Evolutionary conservation across 2,329 filamentous ascomycete species (phyloP).

Genomic region (Talaromyces verruculosus): DNA sequence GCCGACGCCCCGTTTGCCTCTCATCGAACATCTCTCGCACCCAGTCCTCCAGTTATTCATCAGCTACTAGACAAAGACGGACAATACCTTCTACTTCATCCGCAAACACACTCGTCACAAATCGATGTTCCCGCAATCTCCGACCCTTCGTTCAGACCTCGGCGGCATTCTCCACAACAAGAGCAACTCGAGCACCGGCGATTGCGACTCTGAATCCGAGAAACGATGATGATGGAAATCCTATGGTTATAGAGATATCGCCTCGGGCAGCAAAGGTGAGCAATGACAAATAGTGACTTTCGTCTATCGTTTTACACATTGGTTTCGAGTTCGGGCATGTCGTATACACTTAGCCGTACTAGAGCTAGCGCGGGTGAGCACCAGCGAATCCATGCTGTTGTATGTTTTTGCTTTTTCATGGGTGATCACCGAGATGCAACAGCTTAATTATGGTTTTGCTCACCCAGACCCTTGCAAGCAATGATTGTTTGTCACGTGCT

Average conservation of each 20-base stretch:
- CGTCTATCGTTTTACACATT: neutral
- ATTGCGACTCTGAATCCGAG: slow-evolving; percentile 64
- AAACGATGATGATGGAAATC: slow-evolving; percentile 78
- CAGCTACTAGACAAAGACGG: slow-evolving; percentile 2
- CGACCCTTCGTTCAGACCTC: slow-evolving; percentile 25
- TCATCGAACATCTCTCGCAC: slow-evolving; percentile 19
- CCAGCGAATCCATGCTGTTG: neutral
- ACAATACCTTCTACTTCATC: neutral
- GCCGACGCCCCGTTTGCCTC: slow-evolving; percentile 1
- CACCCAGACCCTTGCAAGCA: neutral
- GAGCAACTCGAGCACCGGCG: slow-evolving; percentile 40
- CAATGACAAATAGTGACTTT: slow-evolving; percentile 7
- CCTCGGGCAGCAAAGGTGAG: slow-evolving; percentile 74
- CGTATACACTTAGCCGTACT: neutral
- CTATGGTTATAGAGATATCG: slow-evolving; percentile 80
- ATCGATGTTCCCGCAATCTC: neutral
- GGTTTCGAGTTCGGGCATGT: neutral
- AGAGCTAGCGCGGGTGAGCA: neutral
- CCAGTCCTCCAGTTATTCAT: slow-evolving; percentile 23
- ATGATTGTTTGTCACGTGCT: neutral
- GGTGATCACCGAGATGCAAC: neutral
- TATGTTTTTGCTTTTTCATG: slow-evolving; percentile 33
- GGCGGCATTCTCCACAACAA: slow-evolving; percentile 39
- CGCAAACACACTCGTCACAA: neutral
- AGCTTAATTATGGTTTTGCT: neutral